Evolutionary conservation across 2,329 filamentous ascomycete species (phyloP), one percentile per base, ranked within the genome.

Genomic region (Pseudogymnoascus sp.): DNA sequence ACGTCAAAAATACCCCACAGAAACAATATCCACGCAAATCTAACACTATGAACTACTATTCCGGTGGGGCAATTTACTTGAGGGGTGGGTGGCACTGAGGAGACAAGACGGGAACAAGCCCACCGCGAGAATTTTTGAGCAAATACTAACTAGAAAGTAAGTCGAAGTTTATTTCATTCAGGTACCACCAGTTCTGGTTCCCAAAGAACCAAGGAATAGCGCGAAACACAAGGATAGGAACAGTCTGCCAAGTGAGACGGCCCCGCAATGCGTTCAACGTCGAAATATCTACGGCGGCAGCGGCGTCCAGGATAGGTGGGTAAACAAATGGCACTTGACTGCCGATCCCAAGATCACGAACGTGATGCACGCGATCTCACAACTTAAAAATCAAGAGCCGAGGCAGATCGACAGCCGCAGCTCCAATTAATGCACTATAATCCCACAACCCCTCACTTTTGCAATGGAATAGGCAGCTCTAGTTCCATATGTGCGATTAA

Each of bases 321-420:
- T 31, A 56, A 53, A 56, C 16, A 34, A 34, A 56, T 56, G 28
- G 49, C n/a, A 56, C 4, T 56, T 56, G 25, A 18, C n/a, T 56
- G 49, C 49, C 49, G 49, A 56, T 56, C 49, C 46, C n/a, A 34
- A 7, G n/a, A 56, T 56, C 28, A 4, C n/a, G 49, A 56, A 56
- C 49, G 49, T 56, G 49, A 34, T 56, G n/a, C 25, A 34, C 49
- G 28, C 25, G n/a, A 56, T 56, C 25, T 34, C 49, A 18, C 25
- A 56, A 34, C 49, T 16, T 56, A 56, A 56, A 34, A 34, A 8
- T 11, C 28, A 34, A 25, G n/a, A 56, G 28, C 49, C 49, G 49
- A 56, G 49, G 49, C 28, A 56, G 49, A 56, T 56, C 49, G 49
- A 56, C 49, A 31, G 8, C 49, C n/a, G 9, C 16, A 34, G 28